Evolutionary conservation across 106 monocot genomes (phyloP), one percentile per base, ranked within the genome.

Genomic region (Agapanthus africanus): DNA sequence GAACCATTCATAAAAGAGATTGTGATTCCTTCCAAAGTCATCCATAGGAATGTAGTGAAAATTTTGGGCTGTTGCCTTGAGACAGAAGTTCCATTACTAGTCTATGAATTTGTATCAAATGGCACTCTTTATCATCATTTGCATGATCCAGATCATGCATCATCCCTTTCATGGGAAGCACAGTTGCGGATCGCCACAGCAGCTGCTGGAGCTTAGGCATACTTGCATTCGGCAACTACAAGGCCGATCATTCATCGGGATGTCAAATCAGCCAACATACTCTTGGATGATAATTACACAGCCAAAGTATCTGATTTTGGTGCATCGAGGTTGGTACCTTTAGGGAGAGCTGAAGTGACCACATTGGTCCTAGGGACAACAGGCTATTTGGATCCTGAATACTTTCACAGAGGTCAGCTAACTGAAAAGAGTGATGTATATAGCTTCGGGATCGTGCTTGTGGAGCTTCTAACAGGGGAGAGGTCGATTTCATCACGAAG

Each of bases 341-440:
- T 47, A 26, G 67, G 78, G 19, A 60, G 46, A 11, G 71, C 78
- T 28, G 62, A 72, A 37, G 22, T 81, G 19, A 69, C 81, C 6
- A 85, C 77, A 26, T 21, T 81, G 1, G 63, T 85, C 9, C 75
- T 75, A 30, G 79, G 82, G 3, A 86, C 79, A 4, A 15, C 77
- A 9, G 85, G 85, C 0, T 81, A 81, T 26, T 37, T 81, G 7
- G 85, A 81, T 65, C 78, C 85, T 0, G 85, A 85, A 9, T 81
- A 78, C 39, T 73, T 81, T 67, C 40, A 59, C 44, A 76, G 46
- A 1, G 59, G 74, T 2, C 31, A 32, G 28, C 39, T 84, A 11
- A 84, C 79, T 1, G 73, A 81, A 8, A 76, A 81, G 74, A 79
- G 86, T 22, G 86, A 86, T 74, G 86, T 82, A 1, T 86, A 86